Conservation (phyloP, 495 filamentous ascomycete species). For the Chaetomium fimeti region DNA sequence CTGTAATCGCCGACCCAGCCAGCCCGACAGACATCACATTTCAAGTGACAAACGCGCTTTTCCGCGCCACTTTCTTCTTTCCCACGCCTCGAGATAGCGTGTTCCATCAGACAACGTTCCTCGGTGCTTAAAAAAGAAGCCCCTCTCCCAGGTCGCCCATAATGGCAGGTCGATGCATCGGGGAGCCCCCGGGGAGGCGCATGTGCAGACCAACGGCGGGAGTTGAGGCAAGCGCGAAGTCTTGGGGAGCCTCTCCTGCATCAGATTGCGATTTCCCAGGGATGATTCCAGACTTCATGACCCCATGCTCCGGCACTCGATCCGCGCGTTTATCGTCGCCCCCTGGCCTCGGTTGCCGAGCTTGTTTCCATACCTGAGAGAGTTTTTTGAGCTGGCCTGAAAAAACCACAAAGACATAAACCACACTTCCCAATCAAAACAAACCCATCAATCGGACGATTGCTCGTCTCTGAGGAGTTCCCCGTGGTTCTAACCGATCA, state of each 20-base stretch:
- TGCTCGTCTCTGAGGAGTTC: neutral
- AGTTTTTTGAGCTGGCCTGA: neutral
- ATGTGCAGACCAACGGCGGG: neutral
- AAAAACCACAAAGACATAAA: neutral
- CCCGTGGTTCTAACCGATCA: neutral
- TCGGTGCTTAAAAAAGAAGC: neutral
- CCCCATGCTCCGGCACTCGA: neutral
- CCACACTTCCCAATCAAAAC: no score
- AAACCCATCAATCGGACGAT: neutral
- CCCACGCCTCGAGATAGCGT: neutral
- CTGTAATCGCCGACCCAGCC: neutral
- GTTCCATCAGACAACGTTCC: neutral
- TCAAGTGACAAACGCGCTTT: neutral
- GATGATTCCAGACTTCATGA: neutral
- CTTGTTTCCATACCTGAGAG: neutral
- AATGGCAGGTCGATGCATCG: neutral
- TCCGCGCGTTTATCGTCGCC: neutral
- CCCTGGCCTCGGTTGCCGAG: no score
- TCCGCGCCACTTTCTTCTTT: neutral
- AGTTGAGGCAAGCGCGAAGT: neutral
- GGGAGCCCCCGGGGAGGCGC: neutral
- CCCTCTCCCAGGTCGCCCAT: neutral
- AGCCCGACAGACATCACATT: neutral
- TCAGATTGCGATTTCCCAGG: neutral
- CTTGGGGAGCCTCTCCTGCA: neutral